Base-by-base conservation (phyloP, 2,329 filamentous ascomycete species). In the Cladophialophora psammophila region DNA sequence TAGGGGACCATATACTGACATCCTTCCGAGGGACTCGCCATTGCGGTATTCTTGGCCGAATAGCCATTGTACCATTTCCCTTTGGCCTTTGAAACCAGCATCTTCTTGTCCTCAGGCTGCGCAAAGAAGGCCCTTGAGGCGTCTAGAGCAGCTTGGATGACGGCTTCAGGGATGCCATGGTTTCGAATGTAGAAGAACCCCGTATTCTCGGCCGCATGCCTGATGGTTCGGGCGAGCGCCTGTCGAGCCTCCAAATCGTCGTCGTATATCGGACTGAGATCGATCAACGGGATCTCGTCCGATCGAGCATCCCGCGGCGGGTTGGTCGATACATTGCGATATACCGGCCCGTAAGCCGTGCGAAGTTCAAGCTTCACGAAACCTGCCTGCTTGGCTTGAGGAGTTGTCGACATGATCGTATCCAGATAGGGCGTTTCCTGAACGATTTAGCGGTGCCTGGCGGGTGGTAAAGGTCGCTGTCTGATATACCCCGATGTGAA, bases 281-380 rank as follows among this genome's bases (percentile, higher is more conserved):
- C 84, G 60, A 88, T 84, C 50, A 87, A 73, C 2, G 86, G 86
- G 12, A 87, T 84, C 73, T 87, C 82, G 71, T 76, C 78, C 2
- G 75, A 69, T 3, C 76, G 78, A 40, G 80, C 80, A 34, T 77
- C 75, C 26, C 81, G 75, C 3, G 81, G 80, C 7, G 80, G 77
- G 0, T 77, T 77, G 31, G 75, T 80, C 15, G 80, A 78, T 2
- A 84, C 79, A 13, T 80, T 75, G 26, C 82, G 79, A 69, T 76
- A 83, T 38, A 81, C 81, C 1, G 80, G 78, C 1, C 81, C 82
- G 40, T 80, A 79, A 0, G 80, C 78, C 1, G 80, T 82, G 38
- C 80, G 76, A 2, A 84, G 77, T 65, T 84, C 80, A 15, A 84
- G 74, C 64, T 82, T 64, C 20, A 55, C 55, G 31, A 65, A 67